Evolutionary conservation across 306 rosid genomes (phyloP), one percentile per base, ranked within the genome.

Genomic region (Abrus pulchellus): DNA sequence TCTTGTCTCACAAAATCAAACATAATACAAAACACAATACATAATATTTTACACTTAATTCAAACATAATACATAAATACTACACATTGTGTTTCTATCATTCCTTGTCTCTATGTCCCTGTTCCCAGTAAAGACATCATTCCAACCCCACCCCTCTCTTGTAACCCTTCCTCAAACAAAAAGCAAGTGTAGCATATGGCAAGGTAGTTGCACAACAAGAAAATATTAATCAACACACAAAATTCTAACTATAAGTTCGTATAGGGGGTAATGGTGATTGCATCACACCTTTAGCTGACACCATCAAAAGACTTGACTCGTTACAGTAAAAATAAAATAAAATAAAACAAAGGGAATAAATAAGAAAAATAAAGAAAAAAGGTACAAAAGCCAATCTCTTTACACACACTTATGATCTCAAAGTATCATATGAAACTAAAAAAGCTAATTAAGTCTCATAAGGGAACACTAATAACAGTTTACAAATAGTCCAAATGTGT

Each of bases 391-490:
- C 75, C 93, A 90, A 91, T 84, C 94, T 86, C 89, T 94, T 94
- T 92, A 87, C 89, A 90, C 97, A 83, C 92, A 83, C 77, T 79
- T 87, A 85, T 77, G 76, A 73, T 86, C 61, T 83, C 74, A 79
- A 72, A 77, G 72, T 81, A 80, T 76, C 63, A 72, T 71, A 80
- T 68, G 67, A 47, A 78, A 77, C 73, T 65, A 70, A 73, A 73
- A 59, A 57, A 85, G 68, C 59, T 65, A 53, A 63, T 87, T 86
- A 92, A 74, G 88, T 73, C 90, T 94, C 92, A 81, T 85, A 97
- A 76, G 92, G 89, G 98, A 95, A 85, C 98, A 94, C 65, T 92
- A 97, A 62, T 87, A 94, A 80, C 98, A 94, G 86, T 90, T 92
- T 0, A 97, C 89, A 89, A 94, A 92, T 32, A 94, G 47, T 40